Percentiles rank a stretch among this genome's conserved stretches.
phyloP scores from a whole-genome alignment of 805 yeast species.

The Scheffersomyces lignosus region DNA sequence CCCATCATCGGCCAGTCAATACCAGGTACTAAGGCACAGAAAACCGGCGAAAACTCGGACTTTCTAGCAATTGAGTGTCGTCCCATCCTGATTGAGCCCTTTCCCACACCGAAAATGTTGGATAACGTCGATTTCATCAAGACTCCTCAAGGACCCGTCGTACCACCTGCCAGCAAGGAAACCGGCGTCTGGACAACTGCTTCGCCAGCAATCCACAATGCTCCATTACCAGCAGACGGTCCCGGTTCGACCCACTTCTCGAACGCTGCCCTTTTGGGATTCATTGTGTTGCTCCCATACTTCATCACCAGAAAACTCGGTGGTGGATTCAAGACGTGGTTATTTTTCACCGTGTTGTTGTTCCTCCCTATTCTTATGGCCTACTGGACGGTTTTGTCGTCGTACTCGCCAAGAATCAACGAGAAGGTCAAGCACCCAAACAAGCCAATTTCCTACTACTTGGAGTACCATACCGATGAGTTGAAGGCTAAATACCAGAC shows the following conservation, averaged over 20 bases:
- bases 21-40: too few species aligned
- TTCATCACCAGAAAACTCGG: slow-evolving; percentile 65
- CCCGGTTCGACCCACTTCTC: slow-evolving; percentile 78
- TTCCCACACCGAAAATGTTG: slow-evolving; percentile 25
- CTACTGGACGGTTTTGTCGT: slow-evolving; percentile 78
- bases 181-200: slow-evolving; percentile 40
- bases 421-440: slow-evolving; percentile 76
- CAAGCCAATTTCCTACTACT: slow-evolving; percentile 73
- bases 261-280: slow-evolving; percentile 52
- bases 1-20: too few species aligned
- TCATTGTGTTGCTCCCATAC: slow-evolving; percentile 59
- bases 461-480: slow-evolving; percentile 75
- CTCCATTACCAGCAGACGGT: slow-evolving; percentile 89
- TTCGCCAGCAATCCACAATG: slow-evolving; percentile 76
- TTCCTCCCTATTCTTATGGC: slow-evolving; percentile 74
- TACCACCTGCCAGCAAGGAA: slow-evolving; percentile 29
- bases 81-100: too few species aligned
- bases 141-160: slow-evolving; percentile 54
- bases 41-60: too few species aligned
- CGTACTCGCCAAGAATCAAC: slow-evolving; percentile 78
- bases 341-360: slow-evolving; percentile 55
- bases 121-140: slow-evolving; percentile 52
- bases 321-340: slow-evolving; percentile 66
- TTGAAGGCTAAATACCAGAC: slow-evolving; percentile 30
- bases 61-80: too few species aligned